Evolutionary conservation across 148 eudicot genomes (phyloP), one percentile per base, ranked within the genome.

Genomic region (Nyssa sinensis): DNA sequence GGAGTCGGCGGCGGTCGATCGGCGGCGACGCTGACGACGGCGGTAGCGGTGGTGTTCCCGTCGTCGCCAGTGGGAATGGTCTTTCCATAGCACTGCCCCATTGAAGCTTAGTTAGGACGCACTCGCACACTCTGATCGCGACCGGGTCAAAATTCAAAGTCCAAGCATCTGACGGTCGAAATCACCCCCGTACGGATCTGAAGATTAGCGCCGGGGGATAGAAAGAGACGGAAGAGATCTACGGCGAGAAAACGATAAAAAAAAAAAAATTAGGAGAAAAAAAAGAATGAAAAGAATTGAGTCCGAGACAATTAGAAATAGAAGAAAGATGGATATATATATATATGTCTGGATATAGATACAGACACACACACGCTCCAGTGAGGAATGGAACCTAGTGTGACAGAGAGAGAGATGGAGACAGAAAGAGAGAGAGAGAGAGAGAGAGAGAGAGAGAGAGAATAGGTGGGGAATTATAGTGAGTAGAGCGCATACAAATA

Each of bases 31-130:
- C 62, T 61, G 78, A 37, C 47, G 78, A 37, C 47, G 68, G 68
- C 47, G 73, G 69, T 28, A 6, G 77, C 61, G 71, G 55, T 51
- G 75, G 61, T 4, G 25, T 24, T 55, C n/a, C 60, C 82, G 28
- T 74, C 76, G 32, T 77, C 88, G 69, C 55, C 72, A 64, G 82
- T 71, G 75, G 80, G 86, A 19, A 72, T 79, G 80, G 96, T 80
- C 75, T 77, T 83, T 31, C 91, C 94, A 73, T 86, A 88, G 64
- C 94, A 90, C 92, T 90, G 94, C 44, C 94, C 94, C 94, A 90
- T 90, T 6, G 61, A 27, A 67, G 66, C 27, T 28, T 73, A 73
- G 34, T 37, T 23, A 12, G 17, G 35, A 29, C 69, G 49, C 69
- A 13, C 68, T 32, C 41, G 67, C 59, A 35, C 24, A 19, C 34